phyloP scores from a whole-genome alignment of 2,329 filamentous ascomycete species.

The Rasamsonia emersonii region DNA sequence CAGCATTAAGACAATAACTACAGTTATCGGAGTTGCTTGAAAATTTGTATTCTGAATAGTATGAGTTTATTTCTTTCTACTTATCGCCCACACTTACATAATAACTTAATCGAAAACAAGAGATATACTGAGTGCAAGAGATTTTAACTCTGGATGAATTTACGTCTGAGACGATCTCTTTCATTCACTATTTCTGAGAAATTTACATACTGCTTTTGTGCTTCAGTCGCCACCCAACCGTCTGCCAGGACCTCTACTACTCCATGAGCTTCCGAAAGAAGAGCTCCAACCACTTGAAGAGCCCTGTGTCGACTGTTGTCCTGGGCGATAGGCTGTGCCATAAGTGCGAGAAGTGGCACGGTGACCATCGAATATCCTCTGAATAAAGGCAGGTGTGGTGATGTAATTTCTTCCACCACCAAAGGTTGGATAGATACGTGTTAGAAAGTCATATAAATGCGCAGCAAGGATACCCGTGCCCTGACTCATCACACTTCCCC shows the following conservation, averaged over 20 bases:
- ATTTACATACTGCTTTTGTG: no score
- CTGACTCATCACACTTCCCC: slow-evolving; percentile 51
- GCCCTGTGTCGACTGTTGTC: slow-evolving; percentile 13
- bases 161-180: no score
- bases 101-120: no score
- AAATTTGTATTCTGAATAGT: no score
- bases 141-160: no score
- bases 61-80: no score
- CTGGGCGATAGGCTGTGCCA: slow-evolving; percentile 52
- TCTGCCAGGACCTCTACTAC: slow-evolving; percentile 30
- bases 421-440: slow-evolving; percentile 78
- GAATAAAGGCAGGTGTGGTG: slow-evolving; percentile 63
- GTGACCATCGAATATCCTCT: slow-evolving; percentile 51
- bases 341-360: slow-evolving; percentile 46
- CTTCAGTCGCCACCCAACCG: slow-evolving; percentile 33
- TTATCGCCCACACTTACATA: no score
- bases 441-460: slow-evolving; percentile 84
- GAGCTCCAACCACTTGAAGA: slow-evolving; percentile 21
- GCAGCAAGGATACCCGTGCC: slow-evolving; percentile 75
- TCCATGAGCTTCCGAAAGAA: slow-evolving; percentile 27
- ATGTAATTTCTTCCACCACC: slow-evolving; percentile 74
- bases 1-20: no score
- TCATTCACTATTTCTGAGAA: no score
- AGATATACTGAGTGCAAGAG: no score
- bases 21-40: no score